Evolutionary conservation across 176 grass and related monocot species (phyloP).

Genomic region (Echinochloa phyllopogon): DNA sequence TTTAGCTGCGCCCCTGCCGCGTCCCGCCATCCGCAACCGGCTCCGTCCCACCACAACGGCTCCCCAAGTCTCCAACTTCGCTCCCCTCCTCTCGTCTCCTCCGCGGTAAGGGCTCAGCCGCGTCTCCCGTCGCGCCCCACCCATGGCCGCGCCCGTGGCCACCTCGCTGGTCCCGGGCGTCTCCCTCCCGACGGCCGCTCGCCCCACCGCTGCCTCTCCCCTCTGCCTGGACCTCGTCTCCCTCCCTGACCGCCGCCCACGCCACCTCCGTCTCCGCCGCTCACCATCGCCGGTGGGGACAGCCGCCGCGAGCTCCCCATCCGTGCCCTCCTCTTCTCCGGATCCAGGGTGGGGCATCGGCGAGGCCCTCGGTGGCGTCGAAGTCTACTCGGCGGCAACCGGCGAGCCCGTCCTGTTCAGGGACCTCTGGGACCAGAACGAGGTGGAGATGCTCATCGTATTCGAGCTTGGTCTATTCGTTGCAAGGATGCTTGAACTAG

Average conservation of each 20-base stretch:
- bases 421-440: constrained; percentile 72
- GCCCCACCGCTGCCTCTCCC: constrained; percentile 9
- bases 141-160: constrained; percentile 38
- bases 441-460: constrained; percentile 37
- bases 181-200: constrained; percentile 8
- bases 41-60: constrained; percentile 18
- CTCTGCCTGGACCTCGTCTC: not conserved
- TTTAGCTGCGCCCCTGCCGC: no score
- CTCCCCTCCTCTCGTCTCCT: not conserved
- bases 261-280: constrained; percentile 20
- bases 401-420: constrained; percentile 68
- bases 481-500: not conserved
- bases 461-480: not conserved
- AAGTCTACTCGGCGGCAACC: constrained; percentile 70
- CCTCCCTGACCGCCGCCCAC: not conserved
- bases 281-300: constrained; percentile 6
- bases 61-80: not conserved
- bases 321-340: constrained; percentile 16
- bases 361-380: constrained; percentile 51
- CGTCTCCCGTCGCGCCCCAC: constrained; percentile 15
- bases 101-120: constrained; percentile 32
- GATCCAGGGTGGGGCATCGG: constrained; percentile 23
- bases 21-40: constrained; percentile 28
- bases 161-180: constrained; percentile 22
- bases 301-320: constrained; percentile 33